Evolutionary conservation across 495 filamentous ascomycete genomes (phyloP).

Genomic region (Aspergillus mulundensis): DNA sequence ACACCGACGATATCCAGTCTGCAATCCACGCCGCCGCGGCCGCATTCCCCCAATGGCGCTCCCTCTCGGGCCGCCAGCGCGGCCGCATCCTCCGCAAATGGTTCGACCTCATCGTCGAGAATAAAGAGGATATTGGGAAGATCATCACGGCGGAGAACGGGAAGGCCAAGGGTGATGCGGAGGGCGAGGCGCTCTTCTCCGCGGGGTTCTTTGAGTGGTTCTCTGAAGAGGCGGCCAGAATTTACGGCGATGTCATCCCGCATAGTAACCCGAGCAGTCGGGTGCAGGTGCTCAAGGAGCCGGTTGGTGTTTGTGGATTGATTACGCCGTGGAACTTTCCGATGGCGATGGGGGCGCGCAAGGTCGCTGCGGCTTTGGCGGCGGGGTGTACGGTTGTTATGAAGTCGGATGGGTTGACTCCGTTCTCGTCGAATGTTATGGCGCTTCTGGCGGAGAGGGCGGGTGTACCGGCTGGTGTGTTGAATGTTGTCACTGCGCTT

Average conservation of each 20-base stretch:
- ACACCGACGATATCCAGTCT: constrained; percentile 30
- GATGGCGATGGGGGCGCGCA: constrained; percentile 79
- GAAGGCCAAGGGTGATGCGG: constrained; percentile 68
- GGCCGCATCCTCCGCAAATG: constrained; percentile 40
- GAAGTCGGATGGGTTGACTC: constrained; percentile 48
- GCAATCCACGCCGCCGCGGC: constrained; percentile 67
- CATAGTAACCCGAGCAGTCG: constrained; percentile 20
- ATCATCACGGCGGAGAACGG: constrained; percentile 68
- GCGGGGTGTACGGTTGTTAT: constrained; percentile 49
- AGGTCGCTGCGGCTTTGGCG: constrained; percentile 59
- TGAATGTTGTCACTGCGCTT: constrained; percentile 45
- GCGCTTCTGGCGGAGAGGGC: constrained; percentile 47
- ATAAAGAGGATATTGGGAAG: constrained; percentile 65
- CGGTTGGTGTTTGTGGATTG: constrained; percentile 33
- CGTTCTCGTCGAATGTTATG: constrained; percentile 43
- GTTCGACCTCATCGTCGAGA: constrained; percentile 63
- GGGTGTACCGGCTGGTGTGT: constrained; percentile 45
- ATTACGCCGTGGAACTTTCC: constrained; percentile 72
- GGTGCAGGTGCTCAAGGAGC: constrained; percentile 28
- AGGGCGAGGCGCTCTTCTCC: constrained; percentile 68
- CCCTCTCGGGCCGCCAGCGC: constrained; percentile 65
- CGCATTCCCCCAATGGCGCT: constrained; percentile 64
- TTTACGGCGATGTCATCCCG: constrained; percentile 70
- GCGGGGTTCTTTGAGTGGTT: constrained; percentile 84
- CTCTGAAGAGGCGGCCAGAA: constrained; percentile 67